Evolutionary conservation across 2,329 filamentous ascomycete species (phyloP), one percentile per base, ranked within the genome.

Genomic region (Exophiala sp.): DNA sequence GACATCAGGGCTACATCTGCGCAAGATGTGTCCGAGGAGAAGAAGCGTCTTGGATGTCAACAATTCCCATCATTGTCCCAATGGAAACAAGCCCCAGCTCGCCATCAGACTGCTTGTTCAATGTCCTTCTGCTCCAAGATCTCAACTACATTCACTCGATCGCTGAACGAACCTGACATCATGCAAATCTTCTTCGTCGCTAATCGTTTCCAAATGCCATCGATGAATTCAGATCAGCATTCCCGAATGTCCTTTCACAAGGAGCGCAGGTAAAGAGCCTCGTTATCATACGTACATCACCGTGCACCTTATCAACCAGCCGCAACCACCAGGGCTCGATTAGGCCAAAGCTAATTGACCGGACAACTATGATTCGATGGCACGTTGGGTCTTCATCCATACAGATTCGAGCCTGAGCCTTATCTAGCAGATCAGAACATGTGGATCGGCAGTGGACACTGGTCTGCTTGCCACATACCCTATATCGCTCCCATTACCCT

Each of bases 341-440:
- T 40, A 18, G 52, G 33, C 4, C 39, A 21, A 21, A 46, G 39
- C 29, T 39, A 29, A 20, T 21, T 12, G 6, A 29, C 18, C 29
- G 16, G 46, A 24, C 38, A 38, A 51, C 34, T 29, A 41, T 35
- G 39, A 34, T 40, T 35, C 21, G 14, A 11, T 33, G 10, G 29
- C 20, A 20, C 16, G 21, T 21, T 34, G 6, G 9, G 10, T 3
- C 10, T 36, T 32, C 42, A 29, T 38, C 50, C 54, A 57, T 53
- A 57, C 46, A 53, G 42, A 54, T 18, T 14, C 38, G 24, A 16
- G 18, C n/a, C 16, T 57, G 50, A 41, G 35, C 36, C 50, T 57
- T 57, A 53, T 57, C 50, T 47, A 44, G 42, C 14, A 54, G 50
- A 54, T 57, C 50, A 24, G 20, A 9, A 18, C 29, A 18, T 18